These are phyloP conservation scores for Globisporangium cylindrosporum DNA, from an alignment of 352 stramenopile genomes.

Conservation along the genomic window DNA sequence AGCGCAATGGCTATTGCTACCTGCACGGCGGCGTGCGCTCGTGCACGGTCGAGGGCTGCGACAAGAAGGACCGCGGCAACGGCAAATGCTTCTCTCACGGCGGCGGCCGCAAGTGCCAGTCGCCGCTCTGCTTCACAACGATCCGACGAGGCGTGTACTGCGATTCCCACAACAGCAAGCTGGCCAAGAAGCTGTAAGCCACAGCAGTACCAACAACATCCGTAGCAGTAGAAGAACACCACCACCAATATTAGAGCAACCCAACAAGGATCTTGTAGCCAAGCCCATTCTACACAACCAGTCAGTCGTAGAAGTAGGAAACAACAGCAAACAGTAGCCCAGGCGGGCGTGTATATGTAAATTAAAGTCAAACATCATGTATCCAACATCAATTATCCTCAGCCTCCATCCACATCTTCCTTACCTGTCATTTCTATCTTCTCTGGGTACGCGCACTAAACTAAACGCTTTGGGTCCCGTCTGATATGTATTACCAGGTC, in stretches of 20 bases:
- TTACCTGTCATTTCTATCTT: background rate
- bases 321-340: background rate
- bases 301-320: background rate
- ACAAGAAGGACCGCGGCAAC: slow-evolving; percentile 84
- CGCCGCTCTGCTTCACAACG: slow-evolving; percentile 57
- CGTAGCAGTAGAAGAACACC: slow-evolving; percentile 15
- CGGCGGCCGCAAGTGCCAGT: slow-evolving; percentile 67
- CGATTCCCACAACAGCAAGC: slow-evolving; percentile 43
- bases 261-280: background rate
- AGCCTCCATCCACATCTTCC: background rate
- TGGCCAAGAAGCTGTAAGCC: slow-evolving; percentile 13
- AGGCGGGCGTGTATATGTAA: background rate
- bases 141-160: slow-evolving; percentile 66
- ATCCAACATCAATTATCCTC: background rate
- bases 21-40: slow-evolving; percentile 71
- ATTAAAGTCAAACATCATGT: background rate
- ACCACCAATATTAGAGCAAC: background rate
- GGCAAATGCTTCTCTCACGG: slow-evolving; percentile 81
- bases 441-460: background rate
- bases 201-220: background rate
- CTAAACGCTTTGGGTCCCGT: background rate
- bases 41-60: slow-evolving; percentile 65
- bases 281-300: background rate
- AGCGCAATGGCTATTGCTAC: slow-evolving; percentile 82
- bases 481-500: background rate